Conservation (phyloP, 441 rosid species). For the Gossypium lobatum region DNA sequence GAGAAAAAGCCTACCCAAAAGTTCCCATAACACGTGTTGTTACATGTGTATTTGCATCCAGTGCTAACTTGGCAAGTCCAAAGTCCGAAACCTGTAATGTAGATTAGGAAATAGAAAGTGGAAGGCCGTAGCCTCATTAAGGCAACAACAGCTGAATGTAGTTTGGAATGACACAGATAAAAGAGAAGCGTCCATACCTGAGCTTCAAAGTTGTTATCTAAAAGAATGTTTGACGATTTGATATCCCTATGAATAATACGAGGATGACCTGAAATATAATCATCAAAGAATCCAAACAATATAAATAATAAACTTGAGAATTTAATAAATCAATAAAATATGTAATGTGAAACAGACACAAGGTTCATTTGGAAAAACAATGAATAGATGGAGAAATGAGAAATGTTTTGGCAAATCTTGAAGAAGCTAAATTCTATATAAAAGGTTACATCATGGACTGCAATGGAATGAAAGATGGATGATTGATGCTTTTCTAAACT, state of each 20-base stretch:
- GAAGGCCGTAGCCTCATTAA: conserved; percentile 18
- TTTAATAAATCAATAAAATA: background rate
- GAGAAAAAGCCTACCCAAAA: conserved; percentile 59
- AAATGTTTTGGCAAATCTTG: background rate
- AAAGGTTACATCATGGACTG: background rate
- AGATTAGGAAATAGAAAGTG: conserved; percentile 18
- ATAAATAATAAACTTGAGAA: conserved; percentile 1
- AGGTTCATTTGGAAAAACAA: background rate
- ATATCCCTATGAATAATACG: conserved; percentile 93
- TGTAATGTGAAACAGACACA: background rate
- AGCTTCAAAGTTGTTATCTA: conserved; percentile 80
- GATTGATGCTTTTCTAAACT: background rate
- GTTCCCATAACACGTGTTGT: conserved; percentile 98
- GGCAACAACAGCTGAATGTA: background rate
- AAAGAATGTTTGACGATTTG: conserved; percentile 91
- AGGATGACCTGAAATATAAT: conserved; percentile 61
- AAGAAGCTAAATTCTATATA: background rate
- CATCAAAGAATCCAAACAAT: conserved; percentile 2
- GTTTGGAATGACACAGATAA: conserved; percentile 9
- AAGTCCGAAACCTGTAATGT: conserved; percentile 89
- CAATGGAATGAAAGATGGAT: conserved; percentile 1
- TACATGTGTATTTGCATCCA: conserved; percentile 76
- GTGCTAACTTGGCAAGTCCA: conserved; percentile 93
- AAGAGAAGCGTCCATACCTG: conserved; percentile 34
- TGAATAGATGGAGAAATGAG: background rate